A percentile compares a stretch with the other conserved stretches of the same genome.
Conservation (phyloP, 768 basidiomycete species). For the Agrocybe praecox region DNA sequence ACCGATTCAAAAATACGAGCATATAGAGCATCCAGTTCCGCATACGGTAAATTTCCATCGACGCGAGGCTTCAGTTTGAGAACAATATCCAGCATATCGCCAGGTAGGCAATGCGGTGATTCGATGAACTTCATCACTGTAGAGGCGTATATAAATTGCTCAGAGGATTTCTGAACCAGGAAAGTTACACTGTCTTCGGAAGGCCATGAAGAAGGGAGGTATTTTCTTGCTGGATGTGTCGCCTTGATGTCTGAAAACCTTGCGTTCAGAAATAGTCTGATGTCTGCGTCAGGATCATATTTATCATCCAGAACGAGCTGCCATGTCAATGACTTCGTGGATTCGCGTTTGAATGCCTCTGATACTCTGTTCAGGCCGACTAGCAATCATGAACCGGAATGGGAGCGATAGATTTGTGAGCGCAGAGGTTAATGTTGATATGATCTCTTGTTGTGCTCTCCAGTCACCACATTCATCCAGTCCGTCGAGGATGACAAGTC, state of each 20-base stretch:
- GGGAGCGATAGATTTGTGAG: slow-evolving; percentile 1
- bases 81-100: slow-evolving; percentile 11
- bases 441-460: slow-evolving; percentile 11
- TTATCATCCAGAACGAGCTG: slow-evolving; percentile 8
- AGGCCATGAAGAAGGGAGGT: slow-evolving; percentile 13
- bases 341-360: slow-evolving; percentile 12
- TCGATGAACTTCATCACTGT: slow-evolving; percentile 16
- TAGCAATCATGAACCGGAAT: slow-evolving; percentile 19
- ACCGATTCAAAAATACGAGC: too few relatives aligned
- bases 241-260: slow-evolving; percentile 10
- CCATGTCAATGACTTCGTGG: background rate
- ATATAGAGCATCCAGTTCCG: too few relatives aligned
- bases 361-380: slow-evolving; percentile 20
- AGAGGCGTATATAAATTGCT: slow-evolving; percentile 9
- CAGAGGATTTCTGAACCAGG: slow-evolving; percentile 8
- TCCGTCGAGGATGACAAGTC: slow-evolving; percentile 22
- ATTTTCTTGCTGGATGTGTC: slow-evolving; percentile 4
- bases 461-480: slow-evolving; percentile 20
- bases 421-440: slow-evolving; percentile 4
- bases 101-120: slow-evolving; percentile 11
- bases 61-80: slow-evolving; percentile 1
- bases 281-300: slow-evolving; percentile 8
- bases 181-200: background rate
- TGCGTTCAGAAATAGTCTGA: slow-evolving; percentile 11
- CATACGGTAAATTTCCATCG: too few relatives aligned